These are phyloP conservation scores for Wakefieldia striispora DNA, from an alignment of 768 basidiomycete species.

Conservation along the genomic window DNA sequence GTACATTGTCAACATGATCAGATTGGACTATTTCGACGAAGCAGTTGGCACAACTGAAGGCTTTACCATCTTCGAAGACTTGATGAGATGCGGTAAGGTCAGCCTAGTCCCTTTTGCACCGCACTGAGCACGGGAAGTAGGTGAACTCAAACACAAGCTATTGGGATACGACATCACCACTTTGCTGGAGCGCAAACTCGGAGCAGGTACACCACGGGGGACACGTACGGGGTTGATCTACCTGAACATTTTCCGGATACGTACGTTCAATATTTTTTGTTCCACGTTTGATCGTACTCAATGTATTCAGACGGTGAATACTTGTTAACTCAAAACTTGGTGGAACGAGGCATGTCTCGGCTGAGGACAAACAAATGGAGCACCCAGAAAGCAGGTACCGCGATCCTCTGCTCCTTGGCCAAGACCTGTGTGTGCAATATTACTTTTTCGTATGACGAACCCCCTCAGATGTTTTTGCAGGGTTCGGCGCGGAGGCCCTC, in stretches of 20 bases:
- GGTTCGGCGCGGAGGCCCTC: slow-evolving; percentile 13
- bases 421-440: slow-evolving; percentile 9
- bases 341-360: slow-evolving; percentile 10
- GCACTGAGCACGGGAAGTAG: not conserved
- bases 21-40: slow-evolving; percentile 26
- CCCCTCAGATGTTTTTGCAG: not conserved
- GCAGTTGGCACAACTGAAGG: slow-evolving; percentile 20
- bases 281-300: not conserved
- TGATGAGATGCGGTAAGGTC: slow-evolving; percentile 8
- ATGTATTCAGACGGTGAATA: slow-evolving; percentile 4
- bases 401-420: slow-evolving; percentile 16
- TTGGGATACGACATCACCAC: slow-evolving; percentile 11
- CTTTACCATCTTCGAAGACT: slow-evolving; percentile 14
- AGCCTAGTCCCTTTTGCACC: not conserved
- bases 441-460: not conserved
- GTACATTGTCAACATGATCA: slow-evolving; percentile 23
- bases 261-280: not conserved
- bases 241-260: slow-evolving; percentile 9
- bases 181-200: slow-evolving; percentile 10
- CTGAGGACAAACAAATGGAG: slow-evolving; percentile 9
- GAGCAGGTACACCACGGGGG: slow-evolving; percentile 8
- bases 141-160: not conserved
- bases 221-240: slow-evolving; percentile 17
- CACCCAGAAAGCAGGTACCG: slow-evolving; percentile 16
- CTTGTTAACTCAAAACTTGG: slow-evolving; percentile 7